Percentiles rank a stretch among this genome's conserved stretches.
These are phyloP conservation scores for Tritrichomonas foetus DNA, from an alignment of 208 protist genomes.

Conservation along the genomic window DNA sequence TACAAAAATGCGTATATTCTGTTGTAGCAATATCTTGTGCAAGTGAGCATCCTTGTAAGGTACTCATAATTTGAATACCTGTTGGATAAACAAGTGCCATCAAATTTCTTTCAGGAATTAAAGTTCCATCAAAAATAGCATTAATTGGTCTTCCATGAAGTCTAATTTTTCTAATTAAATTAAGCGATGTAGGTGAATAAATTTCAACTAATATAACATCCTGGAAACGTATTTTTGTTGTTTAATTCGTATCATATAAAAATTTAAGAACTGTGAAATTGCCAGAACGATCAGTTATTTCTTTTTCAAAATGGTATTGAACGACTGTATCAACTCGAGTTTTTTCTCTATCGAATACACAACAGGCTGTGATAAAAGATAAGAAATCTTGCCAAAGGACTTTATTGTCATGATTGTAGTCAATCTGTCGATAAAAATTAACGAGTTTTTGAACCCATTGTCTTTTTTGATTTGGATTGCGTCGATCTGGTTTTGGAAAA, in stretches of 20 bases:
- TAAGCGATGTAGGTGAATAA: slow-evolving; percentile 9
- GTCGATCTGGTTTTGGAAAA: slow-evolving; percentile 7
- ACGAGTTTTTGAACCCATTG: slow-evolving; percentile 21
- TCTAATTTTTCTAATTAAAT: neutral
- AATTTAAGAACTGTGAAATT: neutral
- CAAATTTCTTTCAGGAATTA: neutral
- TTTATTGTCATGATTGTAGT: neutral
- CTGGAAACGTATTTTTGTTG: neutral
- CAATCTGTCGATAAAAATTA: slow-evolving; percentile 36
- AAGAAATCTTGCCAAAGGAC: neutral
- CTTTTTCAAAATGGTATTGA: slow-evolving; percentile 38
- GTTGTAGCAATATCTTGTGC: slow-evolving; percentile 19
- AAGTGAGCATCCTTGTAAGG: neutral
- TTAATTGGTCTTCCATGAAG: neutral
- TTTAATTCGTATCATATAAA: neutral
- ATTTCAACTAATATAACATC: neutral
- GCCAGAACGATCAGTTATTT: neutral
- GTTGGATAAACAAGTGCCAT: slow-evolving; percentile 1
- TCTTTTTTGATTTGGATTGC: neutral
- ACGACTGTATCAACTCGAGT: slow-evolving; percentile 31
- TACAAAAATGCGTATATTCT: slow-evolving; percentile 5
- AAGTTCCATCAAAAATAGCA: neutral
- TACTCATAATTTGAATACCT: neutral
- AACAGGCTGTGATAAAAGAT: slow-evolving; percentile 31
- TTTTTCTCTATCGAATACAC: slow-evolving; percentile 33